These are phyloP conservation scores for Funneliformis mosseae DNA, from an alignment of 192 early-diverging fungal genomes.

Conservation along the genomic window DNA sequence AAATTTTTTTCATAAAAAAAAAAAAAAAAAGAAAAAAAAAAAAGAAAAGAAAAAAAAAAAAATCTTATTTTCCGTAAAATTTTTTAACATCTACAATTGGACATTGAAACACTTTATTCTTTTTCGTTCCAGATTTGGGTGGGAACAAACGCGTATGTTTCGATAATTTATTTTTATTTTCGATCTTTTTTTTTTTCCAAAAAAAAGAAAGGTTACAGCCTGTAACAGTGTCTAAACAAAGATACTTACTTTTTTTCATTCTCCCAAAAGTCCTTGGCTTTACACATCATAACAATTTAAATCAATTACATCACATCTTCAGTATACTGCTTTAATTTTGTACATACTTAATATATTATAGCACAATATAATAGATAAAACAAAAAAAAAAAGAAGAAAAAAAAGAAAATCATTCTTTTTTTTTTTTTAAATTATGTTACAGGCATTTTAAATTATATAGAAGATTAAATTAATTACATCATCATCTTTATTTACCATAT, in stretches of 20 bases:
- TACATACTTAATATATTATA: neutral
- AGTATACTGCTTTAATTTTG: neutral
- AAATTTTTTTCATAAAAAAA: neutral
- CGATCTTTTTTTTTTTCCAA: too few species aligned
- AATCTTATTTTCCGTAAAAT: neutral
- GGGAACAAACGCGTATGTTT: constrained; percentile 29
- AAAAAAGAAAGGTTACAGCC: neutral
- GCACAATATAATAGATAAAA: neutral
- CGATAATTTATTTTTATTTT: neutral
- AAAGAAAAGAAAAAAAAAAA: too few species aligned
- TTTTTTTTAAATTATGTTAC: neutral
- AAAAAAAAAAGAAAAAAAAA: neutral
- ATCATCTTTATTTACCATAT: neutral
- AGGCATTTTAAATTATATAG: neutral
- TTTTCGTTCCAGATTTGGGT: constrained; percentile 6
- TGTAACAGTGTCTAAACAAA: neutral
- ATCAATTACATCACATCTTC: neutral
- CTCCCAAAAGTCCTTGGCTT: neutral
- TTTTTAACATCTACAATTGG: neutral
- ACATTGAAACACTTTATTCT: neutral
- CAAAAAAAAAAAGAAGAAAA: neutral
- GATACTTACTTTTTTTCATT: neutral
- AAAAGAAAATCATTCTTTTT: too few species aligned
- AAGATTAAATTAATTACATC: neutral
- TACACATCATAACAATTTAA: neutral